Evolutionary conservation across 805 yeast species (phyloP).

Genomic region (Kuraishia piskuri): DNA sequence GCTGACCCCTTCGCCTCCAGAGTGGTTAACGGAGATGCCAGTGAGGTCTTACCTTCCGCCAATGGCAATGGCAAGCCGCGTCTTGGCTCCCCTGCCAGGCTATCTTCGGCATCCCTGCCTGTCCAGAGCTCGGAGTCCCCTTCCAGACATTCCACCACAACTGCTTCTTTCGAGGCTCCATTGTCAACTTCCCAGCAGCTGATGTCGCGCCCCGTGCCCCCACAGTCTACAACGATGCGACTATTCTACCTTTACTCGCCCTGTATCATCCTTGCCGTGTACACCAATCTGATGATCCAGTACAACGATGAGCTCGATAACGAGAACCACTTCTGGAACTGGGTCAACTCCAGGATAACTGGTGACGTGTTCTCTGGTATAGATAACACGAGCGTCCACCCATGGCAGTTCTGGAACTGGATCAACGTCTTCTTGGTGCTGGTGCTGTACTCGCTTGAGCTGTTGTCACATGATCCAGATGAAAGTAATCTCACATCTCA

Average conservation of each 20-base stretch:
- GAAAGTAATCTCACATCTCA: slow-evolving; percentile 24
- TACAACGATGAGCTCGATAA: slow-evolving; percentile 69
- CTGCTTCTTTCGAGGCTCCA: background rate
- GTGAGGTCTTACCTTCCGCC: background rate
- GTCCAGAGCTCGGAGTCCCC: background rate
- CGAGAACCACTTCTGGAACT: slow-evolving; percentile 30
- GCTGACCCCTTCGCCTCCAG: background rate
- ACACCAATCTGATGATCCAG: slow-evolving; percentile 88
- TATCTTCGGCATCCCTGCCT: no score
- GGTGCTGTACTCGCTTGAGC: slow-evolving; percentile 71
- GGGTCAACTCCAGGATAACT: slow-evolving; percentile 18
- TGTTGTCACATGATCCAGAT: slow-evolving; percentile 32
- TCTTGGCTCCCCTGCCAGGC: background rate
- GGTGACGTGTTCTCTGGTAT: slow-evolving; percentile 2
- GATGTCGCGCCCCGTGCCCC: background rate
- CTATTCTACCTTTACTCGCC: slow-evolving; percentile 86
- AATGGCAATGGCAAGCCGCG: background rate
- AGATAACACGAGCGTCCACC: slow-evolving; percentile 30
- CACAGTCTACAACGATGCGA: slow-evolving; percentile 28
- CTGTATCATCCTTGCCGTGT: slow-evolving; percentile 88
- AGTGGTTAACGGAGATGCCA: no score
- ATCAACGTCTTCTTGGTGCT: slow-evolving; percentile 77
- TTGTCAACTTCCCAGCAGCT: background rate
- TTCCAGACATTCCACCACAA: no score
- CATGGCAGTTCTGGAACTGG: slow-evolving; percentile 99